Evolutionary conservation across 441 rosid species (phyloP), one percentile per base, ranked within the genome.

Genomic region (Capsella rubella): DNA sequence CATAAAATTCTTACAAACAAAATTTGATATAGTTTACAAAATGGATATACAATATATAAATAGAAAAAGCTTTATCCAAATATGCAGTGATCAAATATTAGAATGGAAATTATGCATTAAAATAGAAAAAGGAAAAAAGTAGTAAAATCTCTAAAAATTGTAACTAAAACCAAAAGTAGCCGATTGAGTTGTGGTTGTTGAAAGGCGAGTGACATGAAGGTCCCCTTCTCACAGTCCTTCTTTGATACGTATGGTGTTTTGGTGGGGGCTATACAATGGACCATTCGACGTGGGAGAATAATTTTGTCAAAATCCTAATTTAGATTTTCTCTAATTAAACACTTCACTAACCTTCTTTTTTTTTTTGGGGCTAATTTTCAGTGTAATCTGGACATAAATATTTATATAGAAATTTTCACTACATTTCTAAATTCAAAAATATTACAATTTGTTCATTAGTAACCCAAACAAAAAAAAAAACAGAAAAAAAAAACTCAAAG

Each of bases 181-280:
- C 51, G 6, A 67, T 18, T 43, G 56, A 64, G 51, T 61, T 68
- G 69, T 60, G 63, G 28, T 52, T 60, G 62, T 67, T 60, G 78
- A 74, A 50, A 43, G 50, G 43, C 13, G 49, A 32, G 69, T 68
- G 74, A 47, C 69, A 75, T 68, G 64, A 61, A 61, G 64, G 69
- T 69, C 74, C 79, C 79, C 73, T 68, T 52, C 74, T 21, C 25
- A 21, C 25, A 21, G 8, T 14, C 4, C n/a, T 43, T 62, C 61
- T 59, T 60, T 60, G 69, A 32, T 42, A 51, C 46, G 72, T 45
- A 40, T 42, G 55, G 18, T 63, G 46, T 28, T 21, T 29, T 65
- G 71, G 72, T 64, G 78, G 78, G 78, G 72, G 28, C 67, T 66
- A 16, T 51, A 57, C 29, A 49, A 46, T 16, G 16, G 67, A 58